Base-by-base conservation (phyloP, 345 rosid genomes). In the Aethionema arabicum region DNA sequence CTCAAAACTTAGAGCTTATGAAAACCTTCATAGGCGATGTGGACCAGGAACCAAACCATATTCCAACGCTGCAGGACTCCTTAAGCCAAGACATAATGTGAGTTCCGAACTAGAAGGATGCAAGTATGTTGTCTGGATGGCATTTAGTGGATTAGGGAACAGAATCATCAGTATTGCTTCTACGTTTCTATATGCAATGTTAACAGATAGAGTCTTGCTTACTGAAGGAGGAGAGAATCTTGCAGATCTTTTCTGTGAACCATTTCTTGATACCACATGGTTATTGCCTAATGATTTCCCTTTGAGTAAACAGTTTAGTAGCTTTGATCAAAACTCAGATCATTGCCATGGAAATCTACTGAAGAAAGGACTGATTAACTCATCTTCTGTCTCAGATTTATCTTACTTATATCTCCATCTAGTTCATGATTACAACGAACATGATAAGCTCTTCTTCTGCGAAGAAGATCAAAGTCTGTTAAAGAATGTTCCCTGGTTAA, bases 61-160 rank as follows among this genome's bases (percentile, higher is more conserved):
- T 62, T 74, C 65, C 13, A 65, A 62, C 45, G 70, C 74, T 0
- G 59, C 77, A 14, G 56, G 67, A 46, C 61, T 69, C 40, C 78
- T 83, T 37, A 73, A 73, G 43, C 72, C 61, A n/a, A 72, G 75
- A 42, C 63, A 65, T 29, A 27, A 41, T 0, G 43, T 14, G 16
- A 38, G 29, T 41, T 46, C 46, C 2, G 61, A 77, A 7, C 13
- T 68, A 21, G 77, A 81, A 15, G 84, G 79, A 15, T 87, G 95
- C 64, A 80, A 63, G 59, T 87, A 85, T 38, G 65, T 85, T 47
- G 84, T 87, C 11, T 87, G 84, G 87, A 69, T 81, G 63, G 71
- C 82, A 39, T 85, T 63, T 41, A 87, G 91, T 14, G 95, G 95
- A 50, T 67, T 85, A 76, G 95, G 95, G 27, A 88, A 85, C 77